A percentile compares a stretch with the other conserved stretches of the same genome.
These are phyloP conservation scores for Friedmanniomyces simplex DNA, from an alignment of 495 filamentous ascomycete species.

Conservation along the genomic window DNA sequence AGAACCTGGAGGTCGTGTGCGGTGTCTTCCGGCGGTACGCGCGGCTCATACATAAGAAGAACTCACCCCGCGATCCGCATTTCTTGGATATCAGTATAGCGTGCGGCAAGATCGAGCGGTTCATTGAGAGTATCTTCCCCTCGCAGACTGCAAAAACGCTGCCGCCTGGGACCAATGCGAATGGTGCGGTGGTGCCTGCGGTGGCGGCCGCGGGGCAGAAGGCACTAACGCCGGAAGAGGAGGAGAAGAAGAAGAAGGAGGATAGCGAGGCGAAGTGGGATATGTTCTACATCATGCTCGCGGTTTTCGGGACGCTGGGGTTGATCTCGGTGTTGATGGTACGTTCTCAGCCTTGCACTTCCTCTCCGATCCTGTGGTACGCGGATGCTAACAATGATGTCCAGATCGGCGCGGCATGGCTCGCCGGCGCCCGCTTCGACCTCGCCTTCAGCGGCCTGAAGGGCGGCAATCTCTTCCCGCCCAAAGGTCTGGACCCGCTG, in stretches of 20 bases:
- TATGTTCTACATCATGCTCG: constrained; percentile 48
- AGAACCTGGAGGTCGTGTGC: constrained; percentile 72
- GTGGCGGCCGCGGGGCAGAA: constrained; percentile 35
- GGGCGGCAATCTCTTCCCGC: constrained; percentile 18
- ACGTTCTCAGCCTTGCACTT: constrained; percentile 23
- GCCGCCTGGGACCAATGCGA: constrained; percentile 19
- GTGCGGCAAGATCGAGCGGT: constrained; percentile 95
- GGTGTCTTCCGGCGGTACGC: constrained; percentile 66
- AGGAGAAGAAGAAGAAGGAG: constrained; percentile 40
- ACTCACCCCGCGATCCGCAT: constrained; percentile 85
- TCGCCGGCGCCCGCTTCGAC: constrained; percentile 53
- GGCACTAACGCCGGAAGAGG: constrained; percentile 35
- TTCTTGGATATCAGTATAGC: constrained; percentile 85
- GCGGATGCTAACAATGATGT: background rate
- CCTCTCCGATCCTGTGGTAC: constrained; percentile 1
- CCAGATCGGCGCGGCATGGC: constrained; percentile 57
- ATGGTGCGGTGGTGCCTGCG: constrained; percentile 6
- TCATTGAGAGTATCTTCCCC: constrained; percentile 91
- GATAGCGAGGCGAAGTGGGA: constrained; percentile 46
- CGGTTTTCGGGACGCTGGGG: constrained; percentile 49
- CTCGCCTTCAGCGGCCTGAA: constrained; percentile 32
- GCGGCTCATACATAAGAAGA: constrained; percentile 84
- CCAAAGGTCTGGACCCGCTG: background rate
- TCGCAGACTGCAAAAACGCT: constrained; percentile 48
- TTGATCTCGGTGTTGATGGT: constrained; percentile 61